Conservation (phyloP, 208 protist genomes). For the Endotrypanum monterogeii region DNA sequence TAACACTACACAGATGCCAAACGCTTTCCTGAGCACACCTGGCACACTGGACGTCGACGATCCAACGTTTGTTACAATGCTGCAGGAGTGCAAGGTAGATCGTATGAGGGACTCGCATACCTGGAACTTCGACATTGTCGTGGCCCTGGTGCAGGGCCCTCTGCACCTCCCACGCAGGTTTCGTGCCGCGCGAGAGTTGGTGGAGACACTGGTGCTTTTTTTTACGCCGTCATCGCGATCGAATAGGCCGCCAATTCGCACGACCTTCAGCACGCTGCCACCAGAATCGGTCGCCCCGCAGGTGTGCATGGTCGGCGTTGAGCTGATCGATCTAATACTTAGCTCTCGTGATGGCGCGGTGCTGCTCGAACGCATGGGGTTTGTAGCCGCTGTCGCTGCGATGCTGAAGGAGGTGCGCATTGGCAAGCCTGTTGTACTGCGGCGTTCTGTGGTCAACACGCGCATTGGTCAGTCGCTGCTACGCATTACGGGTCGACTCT, state of each 20-base stretch:
- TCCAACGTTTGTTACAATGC: conserved; percentile 45
- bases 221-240: conserved; percentile 49
- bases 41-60: conserved; percentile 70
- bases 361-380: conserved; percentile 57
- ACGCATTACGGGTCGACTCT: conserved; percentile 76
- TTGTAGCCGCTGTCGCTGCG: conserved; percentile 40
- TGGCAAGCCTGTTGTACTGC: conserved; percentile 54
- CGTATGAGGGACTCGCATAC: conserved; percentile 27
- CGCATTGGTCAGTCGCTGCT: conserved; percentile 74
- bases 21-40: conserved; percentile 32
- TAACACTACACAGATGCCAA: conserved; percentile 32
- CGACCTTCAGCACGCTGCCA: conserved; percentile 57
- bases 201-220: conserved; percentile 72
- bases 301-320: conserved; percentile 70
- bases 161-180: conserved; percentile 58
- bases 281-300: conserved; percentile 43
- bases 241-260: conserved; percentile 37
- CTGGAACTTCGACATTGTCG: conserved; percentile 82
- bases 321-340: conserved; percentile 80
- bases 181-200: conserved; percentile 41
- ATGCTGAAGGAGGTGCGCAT: conserved; percentile 76
- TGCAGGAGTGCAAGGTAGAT: conserved; percentile 67
- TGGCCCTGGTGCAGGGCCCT: conserved; percentile 78
- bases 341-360: conserved; percentile 64
- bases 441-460: conserved; percentile 48